Evolutionary conservation across 495 filamentous ascomycete species (phyloP).

Genomic region (Tricharina praecox): DNA sequence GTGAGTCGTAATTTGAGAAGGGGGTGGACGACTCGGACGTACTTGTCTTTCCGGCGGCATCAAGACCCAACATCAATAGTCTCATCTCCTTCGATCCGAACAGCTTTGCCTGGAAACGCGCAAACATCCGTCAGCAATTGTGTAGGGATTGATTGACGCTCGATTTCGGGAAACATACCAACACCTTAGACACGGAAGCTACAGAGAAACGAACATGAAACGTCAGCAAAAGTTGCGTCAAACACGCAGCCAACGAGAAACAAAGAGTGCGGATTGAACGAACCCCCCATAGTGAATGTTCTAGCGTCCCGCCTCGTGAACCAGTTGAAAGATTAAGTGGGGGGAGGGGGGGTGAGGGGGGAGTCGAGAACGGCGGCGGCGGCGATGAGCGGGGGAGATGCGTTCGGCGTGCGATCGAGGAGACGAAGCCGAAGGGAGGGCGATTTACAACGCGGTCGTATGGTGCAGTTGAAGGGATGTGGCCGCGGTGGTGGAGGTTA

Average conservation of each 20-base stretch:
- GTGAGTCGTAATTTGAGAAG: slow-evolving; percentile 4
- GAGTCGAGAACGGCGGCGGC: too few relatives aligned
- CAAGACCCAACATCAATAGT: slow-evolving; percentile 90
- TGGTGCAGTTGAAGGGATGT: too few relatives aligned
- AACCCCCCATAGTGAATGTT: slow-evolving; percentile 3
- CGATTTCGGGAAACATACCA: slow-evolving; percentile 11
- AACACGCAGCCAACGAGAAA: too few relatives aligned
- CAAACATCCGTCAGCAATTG: slow-evolving; percentile 9
- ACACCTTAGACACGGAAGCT: slow-evolving; percentile 24
- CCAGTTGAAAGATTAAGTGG: neutral
- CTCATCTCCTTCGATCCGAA: slow-evolving; percentile 99
- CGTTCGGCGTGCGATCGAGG: too few relatives aligned
- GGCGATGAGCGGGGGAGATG: too few relatives aligned
- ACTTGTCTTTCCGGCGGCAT: slow-evolving; percentile 97
- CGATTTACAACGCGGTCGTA: too few relatives aligned
- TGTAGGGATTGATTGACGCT: neutral
- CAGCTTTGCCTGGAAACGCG: slow-evolving; percentile 43
- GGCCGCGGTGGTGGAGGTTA: too few relatives aligned
- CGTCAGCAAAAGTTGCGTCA: neutral
- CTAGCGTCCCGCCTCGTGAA: neutral
- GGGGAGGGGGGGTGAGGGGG: neutral
- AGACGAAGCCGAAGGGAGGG: too few relatives aligned
- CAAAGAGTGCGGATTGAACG: too few relatives aligned
- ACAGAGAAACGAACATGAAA: neutral
- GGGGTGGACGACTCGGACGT: slow-evolving; percentile 27